Evolutionary conservation across 108 stramenopile genomes (phyloP), one percentile per base, ranked within the genome.

Genomic region (Hondaea fermentalgiana): DNA sequence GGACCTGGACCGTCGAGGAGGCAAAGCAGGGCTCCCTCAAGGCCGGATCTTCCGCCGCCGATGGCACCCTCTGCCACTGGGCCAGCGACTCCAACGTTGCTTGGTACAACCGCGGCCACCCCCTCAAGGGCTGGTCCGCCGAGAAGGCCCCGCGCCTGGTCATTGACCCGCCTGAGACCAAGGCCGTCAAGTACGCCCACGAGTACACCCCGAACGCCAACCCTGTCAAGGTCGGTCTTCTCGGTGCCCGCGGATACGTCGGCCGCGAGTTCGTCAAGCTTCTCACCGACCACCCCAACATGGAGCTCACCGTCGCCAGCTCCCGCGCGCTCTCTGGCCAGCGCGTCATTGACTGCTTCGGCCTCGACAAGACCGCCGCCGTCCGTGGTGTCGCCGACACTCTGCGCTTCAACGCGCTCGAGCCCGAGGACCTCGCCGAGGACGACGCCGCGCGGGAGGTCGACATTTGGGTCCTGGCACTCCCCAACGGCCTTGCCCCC

Each of bases 401-500:
- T 44, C 59, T 88, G 59, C 42, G 60, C 44, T 88, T 88, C 60
- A 17, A 42, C 59, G 87, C 87, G 16, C 19, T 88, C 43, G 58
- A 57, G 59, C 58, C 87, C 23, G 87, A 88, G 45, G 87, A 88
- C 87, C 25, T 88, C 87, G 59, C 87, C 3, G 28, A 17, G 29
- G 87, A 57, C 8, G 28, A 59, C 59, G 58, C 35, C 59, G 42
- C 58, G 2, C 28, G 19, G 0, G 58, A 59, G 16, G 28, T 60
- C 47, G 87, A 59, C 87, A 47, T 57, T 4, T 88, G 58, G 58
- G 58, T 88, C 45, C 87, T 88, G 21, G 87, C 87, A 5, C 87
- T 88, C 0, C 87, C 87, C n/a, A 88, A 88, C 87, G 87, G 87
- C 59, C 87, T 60, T 5, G 29, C 53, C 23, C 53, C 55, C 59